Base-by-base conservation (phyloP, 768 basidiomycete genomes). In the Phallus indusiatus region DNA sequence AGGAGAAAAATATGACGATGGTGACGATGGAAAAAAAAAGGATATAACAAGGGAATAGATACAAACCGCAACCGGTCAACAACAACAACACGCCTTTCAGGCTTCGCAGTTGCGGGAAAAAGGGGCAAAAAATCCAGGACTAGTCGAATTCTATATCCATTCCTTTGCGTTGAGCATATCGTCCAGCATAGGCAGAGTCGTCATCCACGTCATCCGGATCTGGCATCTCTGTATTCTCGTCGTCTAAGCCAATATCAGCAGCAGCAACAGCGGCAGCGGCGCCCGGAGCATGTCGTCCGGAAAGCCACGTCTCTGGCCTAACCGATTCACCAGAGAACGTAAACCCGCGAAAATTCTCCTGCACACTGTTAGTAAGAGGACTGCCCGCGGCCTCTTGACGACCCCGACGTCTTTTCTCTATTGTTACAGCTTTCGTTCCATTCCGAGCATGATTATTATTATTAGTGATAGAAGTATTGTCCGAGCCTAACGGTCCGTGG, bases 341-440 rank as follows among this genome's bases (percentile, higher is more conserved):
- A 77, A 98, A 98, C 18, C 95, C 95, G 50, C 87, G 81, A 72
- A 98, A 98, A 69, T 96, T 93, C 74, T 94, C 94, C 74, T 98
- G 94, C 50, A 97, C 90, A 67, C 87, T 90, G 69, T 76, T 90
- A 62, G 94, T 94, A 67, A 97, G 75, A 46, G 90, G 92, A 34
- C 80, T 84, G 11, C 82, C 84, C 47, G 65, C 73, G 33, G 69
- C 70, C 16, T 70, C 74, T 18, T 75, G 74, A 63, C 72, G 73
- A 69, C 75, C 78, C 67, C 73, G 75, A 70, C 72, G 74, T 62
- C 74, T 75, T 56, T 70, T 73, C 63, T 76, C 76, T 63, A 84
- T 86, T 67, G 81, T 76, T 60, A 85, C 85, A 8, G 66, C 70
- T 64, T 71, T 69, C 64, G 66, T 21, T 21, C 36, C 66, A 64